Percentiles rank a stretch among this genome's conserved stretches.
Conservation (phyloP, 192 early-diverging fungal genomes). For the Coemansia sp. region DNA sequence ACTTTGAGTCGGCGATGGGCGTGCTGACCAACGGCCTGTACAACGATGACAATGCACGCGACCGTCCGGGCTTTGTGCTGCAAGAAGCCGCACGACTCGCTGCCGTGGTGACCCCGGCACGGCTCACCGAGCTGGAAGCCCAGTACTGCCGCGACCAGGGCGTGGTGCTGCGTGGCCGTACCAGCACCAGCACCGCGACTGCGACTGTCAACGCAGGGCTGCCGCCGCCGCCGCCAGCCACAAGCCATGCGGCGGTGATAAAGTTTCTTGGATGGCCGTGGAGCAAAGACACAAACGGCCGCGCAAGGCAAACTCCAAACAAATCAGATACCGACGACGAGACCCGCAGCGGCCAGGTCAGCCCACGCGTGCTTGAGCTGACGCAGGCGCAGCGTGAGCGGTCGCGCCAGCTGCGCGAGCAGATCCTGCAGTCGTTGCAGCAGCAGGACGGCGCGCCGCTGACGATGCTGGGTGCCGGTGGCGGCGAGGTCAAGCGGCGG, state of each 20-base stretch:
- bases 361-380: constrained; percentile 36
- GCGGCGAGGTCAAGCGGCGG: not conserved
- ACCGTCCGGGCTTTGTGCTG: constrained; percentile 60
- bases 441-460: constrained; percentile 22
- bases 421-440: constrained; percentile 38
- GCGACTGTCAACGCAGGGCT: not conserved
- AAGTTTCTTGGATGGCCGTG: constrained; percentile 49
- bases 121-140: constrained; percentile 66
- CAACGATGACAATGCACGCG: constrained; percentile 61
- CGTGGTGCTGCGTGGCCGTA: constrained; percentile 7
- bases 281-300: constrained; percentile 17
- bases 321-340: not conserved
- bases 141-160: constrained; percentile 34
- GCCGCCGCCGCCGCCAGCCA: constrained; percentile 1
- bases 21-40: constrained; percentile 85
- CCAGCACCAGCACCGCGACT: no score
- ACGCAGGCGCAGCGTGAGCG: constrained; percentile 25
- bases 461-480: constrained; percentile 14
- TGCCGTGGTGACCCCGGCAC: constrained; percentile 62
- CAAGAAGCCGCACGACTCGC: constrained; percentile 73
- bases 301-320: not conserved
- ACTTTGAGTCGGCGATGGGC: constrained; percentile 80
- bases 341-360: constrained; percentile 5
- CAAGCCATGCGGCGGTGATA: constrained; percentile 15
- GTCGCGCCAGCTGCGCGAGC: constrained; percentile 42